A percentile compares a stretch with the other conserved stretches of the same genome.
Conservation (phyloP, 1,284 basidiomycete genomes). For the Ceraceosorus guamensis region DNA sequence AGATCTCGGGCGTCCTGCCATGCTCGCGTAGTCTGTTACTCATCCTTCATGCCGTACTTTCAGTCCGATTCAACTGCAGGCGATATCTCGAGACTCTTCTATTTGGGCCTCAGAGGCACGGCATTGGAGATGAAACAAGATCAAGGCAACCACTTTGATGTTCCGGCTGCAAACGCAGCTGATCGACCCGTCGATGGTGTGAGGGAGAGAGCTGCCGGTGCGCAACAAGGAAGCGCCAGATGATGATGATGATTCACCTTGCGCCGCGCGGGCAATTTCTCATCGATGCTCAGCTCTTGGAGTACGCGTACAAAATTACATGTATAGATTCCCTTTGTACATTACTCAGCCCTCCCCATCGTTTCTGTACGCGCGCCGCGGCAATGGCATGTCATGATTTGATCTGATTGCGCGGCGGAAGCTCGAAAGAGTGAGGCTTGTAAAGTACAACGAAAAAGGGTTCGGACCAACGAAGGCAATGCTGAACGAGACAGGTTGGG, state of each 20-base stretch:
- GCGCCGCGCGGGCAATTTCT: neutral
- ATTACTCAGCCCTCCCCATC: neutral
- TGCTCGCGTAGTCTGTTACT: neutral
- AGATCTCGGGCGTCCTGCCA: neutral
- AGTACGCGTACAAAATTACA: neutral
- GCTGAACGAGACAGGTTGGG: neutral
- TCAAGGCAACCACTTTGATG: conserved; percentile 24
- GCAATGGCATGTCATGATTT: too few relatives aligned
- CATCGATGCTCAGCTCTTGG: too few relatives aligned
- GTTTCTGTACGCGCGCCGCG: neutral
- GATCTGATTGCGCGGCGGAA: neutral
- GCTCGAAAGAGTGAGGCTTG: neutral
- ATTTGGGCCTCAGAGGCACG: conserved; percentile 41
- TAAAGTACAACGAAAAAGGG: neutral
- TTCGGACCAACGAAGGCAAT: neutral
- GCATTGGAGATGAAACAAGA: conserved; percentile 31
- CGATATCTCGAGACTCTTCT: conserved; percentile 35
- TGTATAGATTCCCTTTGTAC: neutral
- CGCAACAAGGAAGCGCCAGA: conserved; percentile 14
- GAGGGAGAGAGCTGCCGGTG: conserved; percentile 19
- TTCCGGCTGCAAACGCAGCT: conserved; percentile 35
- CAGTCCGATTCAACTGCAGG: conserved; percentile 30
- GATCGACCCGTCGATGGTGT: conserved; percentile 33
- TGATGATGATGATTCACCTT: neutral
- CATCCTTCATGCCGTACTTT: conserved; percentile 11